A percentile compares a stretch with the other conserved stretches of the same genome.
Conservation (phyloP, 2,329 filamentous ascomycete genomes). For the Orbilia javanica region DNA sequence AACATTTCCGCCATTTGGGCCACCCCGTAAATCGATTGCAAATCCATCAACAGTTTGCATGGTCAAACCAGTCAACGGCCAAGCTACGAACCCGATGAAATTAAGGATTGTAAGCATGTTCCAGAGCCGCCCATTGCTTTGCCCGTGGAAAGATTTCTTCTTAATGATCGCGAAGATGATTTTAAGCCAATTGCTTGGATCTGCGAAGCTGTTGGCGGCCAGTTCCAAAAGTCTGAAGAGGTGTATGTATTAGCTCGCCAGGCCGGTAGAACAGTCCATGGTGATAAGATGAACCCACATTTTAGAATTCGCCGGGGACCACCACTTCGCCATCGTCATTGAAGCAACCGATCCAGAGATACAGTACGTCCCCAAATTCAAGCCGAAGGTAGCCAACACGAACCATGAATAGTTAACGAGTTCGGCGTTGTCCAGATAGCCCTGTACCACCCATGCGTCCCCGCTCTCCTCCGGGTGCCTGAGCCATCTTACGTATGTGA, state of each 20-base stretch:
- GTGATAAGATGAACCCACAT: not conserved
- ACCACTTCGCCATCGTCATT: slow-evolving; percentile 9
- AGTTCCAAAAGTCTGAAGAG: slow-evolving; percentile 5
- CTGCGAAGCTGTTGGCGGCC: slow-evolving; percentile 6
- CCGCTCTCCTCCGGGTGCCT: slow-evolving; percentile 17
- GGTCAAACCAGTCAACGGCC: slow-evolving; percentile 38
- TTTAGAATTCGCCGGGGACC: not conserved
- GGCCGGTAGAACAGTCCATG: not conserved
- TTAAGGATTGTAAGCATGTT: slow-evolving; percentile 8
- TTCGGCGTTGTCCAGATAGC: slow-evolving; percentile 32
- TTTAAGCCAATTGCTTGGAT: slow-evolving; percentile 18
- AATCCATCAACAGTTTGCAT: slow-evolving; percentile 38
- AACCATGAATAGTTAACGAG: slow-evolving; percentile 36
- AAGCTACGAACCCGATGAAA: slow-evolving; percentile 24
- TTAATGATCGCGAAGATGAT: not conserved
- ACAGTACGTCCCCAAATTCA: slow-evolving; percentile 30
- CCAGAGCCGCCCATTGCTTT: slow-evolving; percentile 16
- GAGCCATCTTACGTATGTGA: slow-evolving; percentile 35
- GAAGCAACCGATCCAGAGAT: slow-evolving; percentile 15
- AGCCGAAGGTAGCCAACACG: slow-evolving; percentile 8
- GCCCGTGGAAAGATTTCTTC: not conserved
- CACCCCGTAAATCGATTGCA: not conserved
- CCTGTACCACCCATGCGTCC: not conserved
- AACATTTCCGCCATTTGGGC: not conserved
- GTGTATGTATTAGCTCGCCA: not conserved